Base-by-base conservation (phyloP, 1,139 yeast genomes). In the Kazachstania sp. region DNA sequence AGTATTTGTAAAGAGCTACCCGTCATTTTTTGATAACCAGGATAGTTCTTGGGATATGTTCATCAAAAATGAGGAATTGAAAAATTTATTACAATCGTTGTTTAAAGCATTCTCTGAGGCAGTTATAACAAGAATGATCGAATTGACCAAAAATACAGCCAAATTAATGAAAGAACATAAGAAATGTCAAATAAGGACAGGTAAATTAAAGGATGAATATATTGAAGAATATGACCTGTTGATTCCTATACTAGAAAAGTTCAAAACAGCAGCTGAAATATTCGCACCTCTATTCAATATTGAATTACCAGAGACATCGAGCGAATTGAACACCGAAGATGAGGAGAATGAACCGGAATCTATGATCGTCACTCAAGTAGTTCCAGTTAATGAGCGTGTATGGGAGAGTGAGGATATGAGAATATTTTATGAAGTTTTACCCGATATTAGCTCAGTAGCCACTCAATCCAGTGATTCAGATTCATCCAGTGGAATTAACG, bases 321-420 rank as follows among this genome's bases (percentile, higher is more conserved):
- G 54, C 1, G 64, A 63, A 18, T 23, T 23, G 62, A 55, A 2
- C 8, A 52, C 52, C 1, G 56, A 49, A 11, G 63, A 63, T 26
- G 63, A 51, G 1, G 50, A 45, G 3, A 48, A 51, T 3, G 47
- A 48, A 12, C 23, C n/a, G 11, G 45, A 53, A 1, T 49, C 60
- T 3, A 52, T 61, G 26, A 61, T 62, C 5, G 57, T 64, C 1
- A 61, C 58, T 40, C 54, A 54, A 31, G 42, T 48, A 3, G 41
- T 55, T 20, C 49, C 51, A 1, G 48, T 57, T n/a, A 51, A 50
- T 34, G 59, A 60, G 45, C 68, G 68, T 9, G 64, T 82, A 16
- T 87, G 95, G 95, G 84, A 78, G 42, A 81, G 75, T 51, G 75
- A 77, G 13, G 84, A 80, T 40, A 80, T 77, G 37, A 73, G 75